These are phyloP conservation scores for Calocera cornea DNA, from an alignment of 768 basidiomycete genomes.

Conservation along the genomic window DNA sequence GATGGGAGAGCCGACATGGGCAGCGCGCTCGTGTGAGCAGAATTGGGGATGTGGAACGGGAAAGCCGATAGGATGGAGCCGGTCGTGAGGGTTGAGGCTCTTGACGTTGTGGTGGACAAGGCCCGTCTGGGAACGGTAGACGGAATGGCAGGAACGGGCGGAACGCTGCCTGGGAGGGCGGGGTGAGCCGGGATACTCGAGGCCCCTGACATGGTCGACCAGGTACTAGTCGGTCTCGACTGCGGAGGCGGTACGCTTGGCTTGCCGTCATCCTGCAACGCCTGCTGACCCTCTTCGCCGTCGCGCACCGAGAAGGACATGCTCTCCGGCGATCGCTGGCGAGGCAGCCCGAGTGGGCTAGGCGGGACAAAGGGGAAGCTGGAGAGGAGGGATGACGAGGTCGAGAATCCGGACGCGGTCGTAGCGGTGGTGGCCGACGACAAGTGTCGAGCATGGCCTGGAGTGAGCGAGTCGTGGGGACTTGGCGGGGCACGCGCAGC, in stretches of 20 bases:
- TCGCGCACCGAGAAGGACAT: neutral
- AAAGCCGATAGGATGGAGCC: neutral
- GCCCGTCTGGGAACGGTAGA: neutral
- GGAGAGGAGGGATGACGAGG: neutral
- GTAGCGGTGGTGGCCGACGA: neutral
- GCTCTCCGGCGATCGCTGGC: neutral
- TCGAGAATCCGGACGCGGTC: neutral
- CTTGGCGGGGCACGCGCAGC: neutral
- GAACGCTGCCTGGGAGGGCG: neutral
- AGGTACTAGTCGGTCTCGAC: neutral
- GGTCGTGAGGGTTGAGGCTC: neutral
- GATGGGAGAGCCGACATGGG: neutral
- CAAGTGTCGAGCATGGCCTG: neutral
- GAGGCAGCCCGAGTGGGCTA: neutral
- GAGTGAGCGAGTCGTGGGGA: neutral
- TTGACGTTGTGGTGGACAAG: neutral
- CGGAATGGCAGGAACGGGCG: neutral
- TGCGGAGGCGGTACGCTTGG: neutral
- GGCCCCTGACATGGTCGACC: neutral
- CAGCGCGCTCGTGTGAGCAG: neutral
- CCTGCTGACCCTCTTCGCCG: neutral
- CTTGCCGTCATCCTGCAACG: neutral
- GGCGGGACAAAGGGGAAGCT: neutral
- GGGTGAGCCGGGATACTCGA: neutral
- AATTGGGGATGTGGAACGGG: neutral